A percentile compares a stretch with the other conserved stretches of the same genome.
Evolutionary conservation across 2,329 filamentous ascomycete genomes (phyloP).

Genomic region (Fusarium camptoceras): DNA sequence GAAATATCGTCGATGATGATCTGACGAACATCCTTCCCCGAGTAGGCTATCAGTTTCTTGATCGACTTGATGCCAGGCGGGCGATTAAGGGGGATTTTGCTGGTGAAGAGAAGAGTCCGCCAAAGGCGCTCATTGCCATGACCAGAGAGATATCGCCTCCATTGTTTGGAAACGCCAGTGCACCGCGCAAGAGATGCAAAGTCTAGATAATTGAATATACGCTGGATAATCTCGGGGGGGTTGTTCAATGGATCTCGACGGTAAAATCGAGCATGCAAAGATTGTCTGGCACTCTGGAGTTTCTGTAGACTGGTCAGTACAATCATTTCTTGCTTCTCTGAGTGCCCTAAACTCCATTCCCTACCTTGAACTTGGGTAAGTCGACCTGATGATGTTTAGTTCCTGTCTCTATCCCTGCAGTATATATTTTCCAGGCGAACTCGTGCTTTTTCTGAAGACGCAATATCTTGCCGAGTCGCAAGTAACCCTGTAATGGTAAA

Average conservation of each 20-base stretch:
- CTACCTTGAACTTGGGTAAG: conserved; percentile 52
- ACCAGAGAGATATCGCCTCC: conserved; percentile 49
- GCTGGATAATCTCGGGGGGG: conserved; percentile 53
- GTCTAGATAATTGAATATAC: conserved; percentile 52
- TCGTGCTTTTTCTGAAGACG: conserved; percentile 53
- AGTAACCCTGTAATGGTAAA: conserved; percentile 53
- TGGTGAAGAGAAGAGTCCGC: conserved; percentile 49
- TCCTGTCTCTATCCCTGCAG: conserved; percentile 53
- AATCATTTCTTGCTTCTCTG: not conserved
- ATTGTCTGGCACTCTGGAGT: conserved; percentile 51
- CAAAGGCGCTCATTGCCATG: conserved; percentile 48
- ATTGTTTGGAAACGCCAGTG: conserved; percentile 50
- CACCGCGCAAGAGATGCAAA: conserved; percentile 51
- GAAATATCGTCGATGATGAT: conserved; percentile 45
- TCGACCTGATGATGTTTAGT: conserved; percentile 43
- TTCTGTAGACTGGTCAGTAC: conserved; percentile 45
- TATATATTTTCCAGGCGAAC: conserved; percentile 56
- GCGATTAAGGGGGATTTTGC: conserved; percentile 32
- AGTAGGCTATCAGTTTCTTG: conserved; percentile 49
- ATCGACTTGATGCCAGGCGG: conserved; percentile 44
- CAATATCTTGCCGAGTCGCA: conserved; percentile 56
- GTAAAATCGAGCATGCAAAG: conserved; percentile 50
- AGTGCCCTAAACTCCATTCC: not conserved
- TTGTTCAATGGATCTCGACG: conserved; percentile 53
- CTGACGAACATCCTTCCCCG: conserved; percentile 48